Conservation (phyloP, 768 basidiomycete species). For the Hericium alpestre region DNA sequence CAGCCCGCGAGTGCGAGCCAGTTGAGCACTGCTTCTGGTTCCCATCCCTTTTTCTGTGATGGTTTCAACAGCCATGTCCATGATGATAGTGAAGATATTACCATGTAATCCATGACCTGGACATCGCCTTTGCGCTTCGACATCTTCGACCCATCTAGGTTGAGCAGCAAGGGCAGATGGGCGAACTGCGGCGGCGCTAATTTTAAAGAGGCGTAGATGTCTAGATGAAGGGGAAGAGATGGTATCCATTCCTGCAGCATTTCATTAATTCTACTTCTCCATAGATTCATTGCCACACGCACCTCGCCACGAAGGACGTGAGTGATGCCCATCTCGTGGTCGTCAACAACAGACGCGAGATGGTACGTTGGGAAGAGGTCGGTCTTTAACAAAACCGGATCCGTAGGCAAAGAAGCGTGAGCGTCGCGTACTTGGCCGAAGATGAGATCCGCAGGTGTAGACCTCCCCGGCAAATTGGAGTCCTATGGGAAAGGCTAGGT, state of each 20-base stretch:
- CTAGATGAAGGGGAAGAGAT: constrained; percentile 83
- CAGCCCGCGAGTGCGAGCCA: constrained; percentile 95
- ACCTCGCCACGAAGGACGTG: constrained; percentile 95
- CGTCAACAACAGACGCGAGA: constrained; percentile 90
- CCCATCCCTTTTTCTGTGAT: constrained; percentile 72
- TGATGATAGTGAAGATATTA: constrained; percentile 22
- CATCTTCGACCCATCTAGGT: constrained; percentile 87
- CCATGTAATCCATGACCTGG: constrained; percentile 77
- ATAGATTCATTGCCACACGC: constrained; percentile 5
- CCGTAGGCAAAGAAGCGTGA: constrained; percentile 71
- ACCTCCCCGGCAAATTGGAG: constrained; percentile 38
- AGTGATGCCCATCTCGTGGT: constrained; percentile 91
- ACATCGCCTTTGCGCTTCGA: constrained; percentile 91
- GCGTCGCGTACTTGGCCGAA: constrained; percentile 69
- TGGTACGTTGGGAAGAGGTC: constrained; percentile 95
- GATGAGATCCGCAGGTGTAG: constrained; percentile 51
- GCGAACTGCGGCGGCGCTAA: constrained; percentile 72
- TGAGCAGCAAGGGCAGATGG: constrained; percentile 84
- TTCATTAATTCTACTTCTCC: neutral
- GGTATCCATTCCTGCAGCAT: constrained; percentile 82
- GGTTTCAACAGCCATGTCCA: neutral
- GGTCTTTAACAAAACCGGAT: constrained; percentile 86
- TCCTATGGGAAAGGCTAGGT: constrained; percentile 32
- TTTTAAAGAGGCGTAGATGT: constrained; percentile 72
- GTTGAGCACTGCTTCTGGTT: constrained; percentile 80